Base-by-base conservation (phyloP, 768 basidiomycete genomes). In the Lactarius vividus region DNA sequence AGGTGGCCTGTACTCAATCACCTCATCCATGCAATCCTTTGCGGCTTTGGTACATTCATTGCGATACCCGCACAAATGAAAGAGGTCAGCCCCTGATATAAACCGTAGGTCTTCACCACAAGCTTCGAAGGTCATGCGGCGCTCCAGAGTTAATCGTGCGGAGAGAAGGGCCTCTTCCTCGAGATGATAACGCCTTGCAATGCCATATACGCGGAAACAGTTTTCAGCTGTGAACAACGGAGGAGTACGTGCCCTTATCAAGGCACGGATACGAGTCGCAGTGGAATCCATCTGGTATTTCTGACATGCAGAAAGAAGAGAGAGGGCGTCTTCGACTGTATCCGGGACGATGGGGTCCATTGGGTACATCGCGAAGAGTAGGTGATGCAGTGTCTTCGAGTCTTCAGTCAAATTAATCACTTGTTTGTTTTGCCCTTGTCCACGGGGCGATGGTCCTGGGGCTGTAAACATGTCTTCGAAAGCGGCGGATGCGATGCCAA, bases 401-500 rank as follows among this genome's bases (percentile, higher is more conserved):
- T 61, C 42, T 7, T 65, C 64, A 6, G 59, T 31, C 33, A 59
- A 29, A 18, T 23, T 13, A n/a, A 59, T 42, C 8, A 52, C 29
- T 10, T 28, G 63, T n/a, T 5, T 49, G 49, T 3, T 4, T n/a
- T 26, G 35, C 26, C 26, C 46, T 52, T 59, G 20, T 37, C 44
- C 37, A 2, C 7, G 26, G 2, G 63, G 52, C 8, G n/a, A 29
- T 13, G 63, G 52, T 5, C 52, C 58, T 10, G 58, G 53, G 3
- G 58, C 53, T 0, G 80, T 78, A 69, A 88, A 83, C 77, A 85
- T 82, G 67, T 79, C 78, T 58, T 77, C 77, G 68, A 88, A 88
- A 72, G 88, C 82, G 5, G 83, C 78, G 13, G 88, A 88, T 1
- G 84, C 82, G 18, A 85, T 71, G 20, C 83, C 79, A 13, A 88